Conservation (phyloP, 805 yeast genomes). For the Helenozyma baotianmanensis region DNA sequence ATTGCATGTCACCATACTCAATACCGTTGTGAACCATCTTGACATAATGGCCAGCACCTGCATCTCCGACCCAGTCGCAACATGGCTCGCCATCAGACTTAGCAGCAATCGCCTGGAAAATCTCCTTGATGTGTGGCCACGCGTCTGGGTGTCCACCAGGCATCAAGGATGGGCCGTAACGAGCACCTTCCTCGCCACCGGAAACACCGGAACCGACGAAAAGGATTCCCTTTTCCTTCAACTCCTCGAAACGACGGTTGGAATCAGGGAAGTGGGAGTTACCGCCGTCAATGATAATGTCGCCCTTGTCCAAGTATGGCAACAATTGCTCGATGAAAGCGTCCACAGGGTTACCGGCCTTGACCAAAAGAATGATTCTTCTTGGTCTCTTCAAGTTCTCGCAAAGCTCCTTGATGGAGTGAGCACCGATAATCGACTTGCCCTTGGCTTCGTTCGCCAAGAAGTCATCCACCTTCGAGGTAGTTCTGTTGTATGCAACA, state of each 20-base stretch:
- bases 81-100: constrained; percentile 98
- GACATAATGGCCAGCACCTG: constrained; percentile 98
- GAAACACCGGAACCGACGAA: constrained; percentile 99
- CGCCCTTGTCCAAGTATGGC: constrained; percentile 92
- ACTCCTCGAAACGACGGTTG: constrained; percentile 91
- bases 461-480: constrained; percentile 91
- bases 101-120: constrained; percentile 94
- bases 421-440: constrained; percentile 93
- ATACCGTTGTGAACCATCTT: constrained; percentile 99
- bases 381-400: constrained; percentile 94
- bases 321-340: constrained; percentile 80
- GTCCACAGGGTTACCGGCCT: constrained; percentile 96
- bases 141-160: constrained; percentile 99
- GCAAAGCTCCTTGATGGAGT: constrained; percentile 81
- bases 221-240: constrained; percentile 78
- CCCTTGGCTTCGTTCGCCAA: constrained; percentile 95
- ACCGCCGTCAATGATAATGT: constrained; percentile 99
- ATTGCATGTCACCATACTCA: constrained; percentile 99
- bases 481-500: constrained; percentile 98
- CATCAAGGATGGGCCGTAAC: constrained; percentile 98
- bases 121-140: constrained; percentile 97
- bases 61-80: constrained; percentile 99
- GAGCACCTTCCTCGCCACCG: constrained; percentile 99
- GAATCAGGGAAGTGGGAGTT: constrained; percentile 99
- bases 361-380: constrained; percentile 88